Percentiles rank a stretch among this genome's conserved stretches.
phyloP scores from a whole-genome alignment of 352 stramenopile genomes.

The Phytophthora colocasiae region DNA sequence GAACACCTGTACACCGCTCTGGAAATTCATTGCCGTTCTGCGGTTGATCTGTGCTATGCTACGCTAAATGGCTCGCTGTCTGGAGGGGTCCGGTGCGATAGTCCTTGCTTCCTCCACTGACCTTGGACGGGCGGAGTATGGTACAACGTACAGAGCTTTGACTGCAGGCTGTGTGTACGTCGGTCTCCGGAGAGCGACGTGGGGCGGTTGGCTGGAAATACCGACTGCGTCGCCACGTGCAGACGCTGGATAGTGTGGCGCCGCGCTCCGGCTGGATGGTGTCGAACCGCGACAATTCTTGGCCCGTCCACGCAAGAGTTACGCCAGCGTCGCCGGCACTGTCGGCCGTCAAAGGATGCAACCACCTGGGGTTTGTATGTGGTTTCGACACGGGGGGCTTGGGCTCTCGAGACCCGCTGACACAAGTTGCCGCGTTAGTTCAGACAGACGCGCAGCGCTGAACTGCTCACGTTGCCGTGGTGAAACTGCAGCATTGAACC shows the following conservation, averaged over 20 bases:
- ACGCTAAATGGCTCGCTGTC: constrained; percentile 18
- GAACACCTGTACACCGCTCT: constrained; percentile 78
- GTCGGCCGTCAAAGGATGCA: constrained; percentile 6
- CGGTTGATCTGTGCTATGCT: constrained; percentile 21
- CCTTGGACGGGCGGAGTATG: constrained; percentile 28
- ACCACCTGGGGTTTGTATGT: constrained; percentile 26
- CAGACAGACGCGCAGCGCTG: constrained; percentile 16
- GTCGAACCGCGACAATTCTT: constrained; percentile 3
- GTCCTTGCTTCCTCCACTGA: constrained; percentile 5
- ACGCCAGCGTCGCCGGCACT: constrained; percentile 6
- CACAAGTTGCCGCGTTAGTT: constrained; percentile 11
- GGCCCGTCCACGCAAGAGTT: constrained; percentile 35
- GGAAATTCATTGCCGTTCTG: constrained; percentile 29
- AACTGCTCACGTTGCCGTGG: constrained; percentile 12
- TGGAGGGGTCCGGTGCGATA: constrained; percentile 3
- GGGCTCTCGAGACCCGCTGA: constrained; percentile 6
- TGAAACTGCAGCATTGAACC: constrained; percentile 33
- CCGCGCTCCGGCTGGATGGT: constrained; percentile 20
- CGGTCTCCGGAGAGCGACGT: constrained; percentile 36
- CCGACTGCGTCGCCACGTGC: constrained; percentile 32
- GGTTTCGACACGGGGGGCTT: constrained; percentile 17
- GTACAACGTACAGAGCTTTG: constrained; percentile 23
- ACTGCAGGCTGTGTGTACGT: constrained; percentile 34
- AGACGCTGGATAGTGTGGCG: constrained; percentile 29
- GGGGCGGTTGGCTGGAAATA: constrained; percentile 38